Conservation (phyloP, 768 basidiomycete genomes). For the Russula compacta region DNA sequence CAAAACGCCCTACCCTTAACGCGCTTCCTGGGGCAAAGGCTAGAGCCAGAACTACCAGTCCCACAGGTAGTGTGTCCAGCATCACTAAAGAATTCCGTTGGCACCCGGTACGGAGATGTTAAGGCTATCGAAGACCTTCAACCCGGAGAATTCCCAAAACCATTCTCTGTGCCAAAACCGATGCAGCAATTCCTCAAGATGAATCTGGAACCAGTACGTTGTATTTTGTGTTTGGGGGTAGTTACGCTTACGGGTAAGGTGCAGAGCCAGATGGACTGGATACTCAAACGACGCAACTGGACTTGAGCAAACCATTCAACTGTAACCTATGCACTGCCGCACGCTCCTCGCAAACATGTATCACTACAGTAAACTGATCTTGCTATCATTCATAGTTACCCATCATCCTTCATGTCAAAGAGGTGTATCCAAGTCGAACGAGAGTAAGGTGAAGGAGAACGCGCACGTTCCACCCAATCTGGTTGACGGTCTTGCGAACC, state of each 20-base stretch:
- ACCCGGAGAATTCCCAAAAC: constrained; percentile 12
- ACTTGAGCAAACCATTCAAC: background rate
- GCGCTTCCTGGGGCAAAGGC: constrained; percentile 13
- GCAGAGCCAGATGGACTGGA: constrained; percentile 17
- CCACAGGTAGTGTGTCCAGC: constrained; percentile 6
- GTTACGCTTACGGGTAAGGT: background rate
- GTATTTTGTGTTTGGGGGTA: no score
- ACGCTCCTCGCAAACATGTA: background rate
- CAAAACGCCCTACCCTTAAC: background rate
- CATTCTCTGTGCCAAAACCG: constrained; percentile 10
- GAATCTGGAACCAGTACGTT: constrained; percentile 10
- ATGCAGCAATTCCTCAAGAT: constrained; percentile 8
- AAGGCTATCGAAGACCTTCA: constrained; percentile 8
- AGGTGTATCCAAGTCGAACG: background rate
- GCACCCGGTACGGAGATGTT: constrained; percentile 10
- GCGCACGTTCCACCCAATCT: background rate
- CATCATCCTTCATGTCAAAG: background rate
- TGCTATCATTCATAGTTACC: background rate
- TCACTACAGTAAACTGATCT: background rate
- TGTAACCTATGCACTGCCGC: background rate
- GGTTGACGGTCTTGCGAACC: background rate
- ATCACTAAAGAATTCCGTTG: constrained; percentile 1
- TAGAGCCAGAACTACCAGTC: constrained; percentile 15
- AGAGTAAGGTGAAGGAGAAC: background rate
- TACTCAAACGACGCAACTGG: constrained; percentile 14